Conservation (phyloP, 2,329 filamentous ascomycete genomes). For the Pseudogymnoascus sp. region DNA sequence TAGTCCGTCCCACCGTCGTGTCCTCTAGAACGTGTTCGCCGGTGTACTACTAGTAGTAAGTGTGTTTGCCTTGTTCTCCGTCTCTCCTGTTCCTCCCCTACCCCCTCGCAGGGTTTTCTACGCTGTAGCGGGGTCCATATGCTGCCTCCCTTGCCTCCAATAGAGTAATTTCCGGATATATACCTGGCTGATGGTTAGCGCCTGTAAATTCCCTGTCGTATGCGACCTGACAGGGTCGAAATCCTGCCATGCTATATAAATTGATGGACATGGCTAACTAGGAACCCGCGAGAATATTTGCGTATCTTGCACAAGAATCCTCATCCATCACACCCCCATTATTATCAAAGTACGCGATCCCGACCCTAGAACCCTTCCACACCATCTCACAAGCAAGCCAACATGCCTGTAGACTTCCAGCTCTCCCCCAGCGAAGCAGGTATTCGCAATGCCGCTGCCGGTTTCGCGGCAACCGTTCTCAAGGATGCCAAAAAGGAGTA, state of each 20-base stretch:
- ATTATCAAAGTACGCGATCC: constrained; percentile 2
- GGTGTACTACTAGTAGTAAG: too few relatives aligned
- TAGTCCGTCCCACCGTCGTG: not conserved
- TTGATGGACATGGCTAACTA: not conserved
- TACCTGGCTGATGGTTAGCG: not conserved
- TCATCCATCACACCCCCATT: not conserved
- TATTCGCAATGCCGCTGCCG: constrained; percentile 24
- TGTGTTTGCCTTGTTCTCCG: not conserved
- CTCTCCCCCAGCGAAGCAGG: constrained; percentile 25
- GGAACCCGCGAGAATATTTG: constrained; percentile 2
- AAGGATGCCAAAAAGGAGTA: constrained; percentile 25
- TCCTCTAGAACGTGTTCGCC: not conserved
- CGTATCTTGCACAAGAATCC: not conserved
- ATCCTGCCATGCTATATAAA: constrained; percentile 7
- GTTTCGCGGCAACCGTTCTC: constrained; percentile 25
- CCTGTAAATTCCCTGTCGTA: not conserved
- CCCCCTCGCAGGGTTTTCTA: not conserved
- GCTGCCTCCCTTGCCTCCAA: not conserved
- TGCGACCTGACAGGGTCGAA: not conserved
- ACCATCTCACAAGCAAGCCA: not conserved
- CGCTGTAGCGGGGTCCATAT: not conserved
- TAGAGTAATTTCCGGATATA: constrained; percentile 1
- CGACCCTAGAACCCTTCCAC: not conserved
- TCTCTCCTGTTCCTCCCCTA: not conserved
- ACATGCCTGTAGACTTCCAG: constrained; percentile 26